Evolutionary conservation across 139 green algal genomes (phyloP).

Genomic region (Micromonas commoda): DNA sequence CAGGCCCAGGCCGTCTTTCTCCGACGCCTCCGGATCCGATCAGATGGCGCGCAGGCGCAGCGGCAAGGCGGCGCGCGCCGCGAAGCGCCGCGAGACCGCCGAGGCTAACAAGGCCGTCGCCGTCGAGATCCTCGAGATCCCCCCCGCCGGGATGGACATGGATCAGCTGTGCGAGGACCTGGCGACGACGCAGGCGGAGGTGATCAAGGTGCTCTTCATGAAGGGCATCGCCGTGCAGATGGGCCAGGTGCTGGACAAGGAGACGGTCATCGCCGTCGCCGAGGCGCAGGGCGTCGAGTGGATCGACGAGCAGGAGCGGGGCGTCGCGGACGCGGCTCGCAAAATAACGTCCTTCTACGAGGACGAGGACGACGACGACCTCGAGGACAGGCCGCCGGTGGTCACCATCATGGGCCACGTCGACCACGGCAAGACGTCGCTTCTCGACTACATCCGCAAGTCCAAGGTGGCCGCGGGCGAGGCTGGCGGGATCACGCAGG

Average conservation of each 20-base stretch:
- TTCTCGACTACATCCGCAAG: conserved; percentile 79
- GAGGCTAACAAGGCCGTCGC: conserved; percentile 17
- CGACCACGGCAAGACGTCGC: conserved; percentile 82
- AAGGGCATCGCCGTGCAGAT: conserved; percentile 87
- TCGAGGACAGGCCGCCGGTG: conserved; percentile 72
- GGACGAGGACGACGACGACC: conserved; percentile 69
- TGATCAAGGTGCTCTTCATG: conserved; percentile 93
- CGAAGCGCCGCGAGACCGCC: neutral
- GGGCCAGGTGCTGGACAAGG: conserved; percentile 66
- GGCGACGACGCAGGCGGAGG: conserved; percentile 65
- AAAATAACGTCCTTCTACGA: conserved; percentile 69
- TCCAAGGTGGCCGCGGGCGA: conserved; percentile 75
- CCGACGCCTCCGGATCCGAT: neutral
- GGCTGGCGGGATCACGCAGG: conserved; percentile 96
- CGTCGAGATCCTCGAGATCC: conserved; percentile 89
- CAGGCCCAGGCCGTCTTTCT: neutral
- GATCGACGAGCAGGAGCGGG: conserved; percentile 44
- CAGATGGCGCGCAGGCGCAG: neutral
- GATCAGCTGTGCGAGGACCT: conserved; percentile 69
- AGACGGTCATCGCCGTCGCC: conserved; percentile 66
- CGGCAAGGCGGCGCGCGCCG: neutral
- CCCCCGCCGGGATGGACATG: conserved; percentile 77
- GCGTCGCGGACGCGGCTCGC: conserved; percentile 43
- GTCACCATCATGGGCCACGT: conserved; percentile 99
- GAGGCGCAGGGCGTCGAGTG: conserved; percentile 61